phyloP scores from a whole-genome alignment of 208 protist species.

The Acanthamoeba rhysodes region DNA sequence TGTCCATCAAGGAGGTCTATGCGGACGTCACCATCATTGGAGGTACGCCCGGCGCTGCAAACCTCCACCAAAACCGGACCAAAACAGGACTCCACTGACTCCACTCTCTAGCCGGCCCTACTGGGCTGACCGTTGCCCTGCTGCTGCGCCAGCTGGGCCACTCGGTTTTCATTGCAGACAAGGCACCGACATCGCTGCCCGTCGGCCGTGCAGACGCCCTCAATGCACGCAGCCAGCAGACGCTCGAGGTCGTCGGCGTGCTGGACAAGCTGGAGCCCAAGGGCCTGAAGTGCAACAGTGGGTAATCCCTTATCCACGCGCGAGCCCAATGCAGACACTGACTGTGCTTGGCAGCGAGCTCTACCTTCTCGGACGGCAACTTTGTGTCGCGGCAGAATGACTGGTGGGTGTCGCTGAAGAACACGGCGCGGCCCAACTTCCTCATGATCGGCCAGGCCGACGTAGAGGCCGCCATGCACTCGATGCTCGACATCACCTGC shows the following conservation, averaged over 20 bases:
- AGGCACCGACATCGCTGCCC: conserved; percentile 12
- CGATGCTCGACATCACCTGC: conserved; percentile 26
- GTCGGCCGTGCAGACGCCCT: conserved; percentile 67
- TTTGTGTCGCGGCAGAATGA: conserved; percentile 50
- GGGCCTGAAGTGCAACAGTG: conserved; percentile 27
- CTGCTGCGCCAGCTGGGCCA: background rate
- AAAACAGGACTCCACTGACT: conserved; percentile 3
- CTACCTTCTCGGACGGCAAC: conserved; percentile 54
- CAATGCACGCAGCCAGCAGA: conserved; percentile 59
- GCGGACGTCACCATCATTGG: background rate
- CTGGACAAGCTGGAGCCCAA: conserved; percentile 30
- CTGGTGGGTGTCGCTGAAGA: conserved; percentile 61
- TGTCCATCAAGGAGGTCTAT: background rate
- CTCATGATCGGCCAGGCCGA: conserved; percentile 70
- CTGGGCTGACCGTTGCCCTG: background rate
- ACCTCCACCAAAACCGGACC: background rate
- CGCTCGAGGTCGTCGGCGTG: conserved; percentile 46
- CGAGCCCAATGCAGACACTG: background rate
- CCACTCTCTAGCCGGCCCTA: conserved; percentile 18
- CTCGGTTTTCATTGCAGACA: conserved; percentile 23
- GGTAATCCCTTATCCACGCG: conserved; percentile 14
- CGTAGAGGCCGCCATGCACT: conserved; percentile 1
- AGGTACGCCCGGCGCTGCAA: background rate
- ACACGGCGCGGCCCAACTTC: conserved; percentile 15
- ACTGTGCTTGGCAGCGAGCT: conserved; percentile 44